phyloP scores from a whole-genome alignment of 2,329 filamentous ascomycete species.

The Cladosporium sp. region DNA sequence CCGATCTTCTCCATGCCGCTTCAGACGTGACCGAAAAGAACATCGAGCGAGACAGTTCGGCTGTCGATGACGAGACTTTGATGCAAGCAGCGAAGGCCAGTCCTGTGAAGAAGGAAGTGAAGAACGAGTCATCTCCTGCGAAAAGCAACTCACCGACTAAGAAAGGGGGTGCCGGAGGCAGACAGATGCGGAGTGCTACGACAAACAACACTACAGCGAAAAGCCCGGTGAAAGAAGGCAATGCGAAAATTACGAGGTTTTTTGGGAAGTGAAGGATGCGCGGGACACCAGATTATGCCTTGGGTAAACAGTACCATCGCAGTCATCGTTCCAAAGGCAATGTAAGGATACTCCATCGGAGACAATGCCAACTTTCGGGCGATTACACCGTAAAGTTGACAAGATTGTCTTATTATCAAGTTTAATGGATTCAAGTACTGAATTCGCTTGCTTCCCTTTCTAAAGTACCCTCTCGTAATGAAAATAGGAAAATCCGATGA shows the following conservation, averaged over 20 bases:
- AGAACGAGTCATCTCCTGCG: slow-evolving; percentile 24
- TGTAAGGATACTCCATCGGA: too few species aligned
- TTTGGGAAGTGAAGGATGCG: slow-evolving; percentile 51
- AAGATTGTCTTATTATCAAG: too few species aligned
- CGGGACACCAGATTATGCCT: too few species aligned
- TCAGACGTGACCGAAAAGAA: slow-evolving; percentile 21
- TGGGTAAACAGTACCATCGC: too few species aligned
- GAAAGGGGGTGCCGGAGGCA: slow-evolving; percentile 17
- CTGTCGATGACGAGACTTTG: slow-evolving; percentile 30
- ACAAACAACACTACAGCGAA: slow-evolving; percentile 50
- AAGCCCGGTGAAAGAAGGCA: slow-evolving; percentile 47
- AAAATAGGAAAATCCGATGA: too few species aligned
- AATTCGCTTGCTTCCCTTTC: too few species aligned
- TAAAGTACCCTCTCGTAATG: too few species aligned
- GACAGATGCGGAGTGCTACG: slow-evolving; percentile 54
- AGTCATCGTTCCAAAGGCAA: too few species aligned
- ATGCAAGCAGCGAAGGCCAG: slow-evolving; percentile 6
- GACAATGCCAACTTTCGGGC: too few species aligned
- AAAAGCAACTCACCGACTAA: slow-evolving; percentile 18
- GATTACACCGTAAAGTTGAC: too few species aligned
- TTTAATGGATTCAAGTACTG: too few species aligned
- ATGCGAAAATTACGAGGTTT: slow-evolving; percentile 56
- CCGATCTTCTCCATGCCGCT: not conserved
- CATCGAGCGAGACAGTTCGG: slow-evolving; percentile 48
- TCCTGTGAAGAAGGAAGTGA: slow-evolving; percentile 12